These are phyloP conservation scores for Priceomyces haplophilus DNA, from an alignment of 805 yeast species.

Conservation along the genomic window DNA sequence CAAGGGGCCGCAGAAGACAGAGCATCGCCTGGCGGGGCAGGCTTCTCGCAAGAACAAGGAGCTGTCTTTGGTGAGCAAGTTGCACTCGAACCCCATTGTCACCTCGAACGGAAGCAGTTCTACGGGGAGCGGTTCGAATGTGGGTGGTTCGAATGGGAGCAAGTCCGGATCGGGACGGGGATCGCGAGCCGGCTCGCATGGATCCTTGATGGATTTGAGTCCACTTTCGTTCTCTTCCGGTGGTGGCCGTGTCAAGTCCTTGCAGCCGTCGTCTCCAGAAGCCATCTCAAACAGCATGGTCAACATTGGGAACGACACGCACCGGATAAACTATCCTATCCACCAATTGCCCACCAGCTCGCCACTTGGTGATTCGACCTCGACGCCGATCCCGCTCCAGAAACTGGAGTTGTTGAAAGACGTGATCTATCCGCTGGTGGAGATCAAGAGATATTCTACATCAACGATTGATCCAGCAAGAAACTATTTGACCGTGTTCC, in stretches of 20 bases:
- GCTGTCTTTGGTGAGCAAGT: constrained; percentile 6
- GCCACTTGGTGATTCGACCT: not conserved
- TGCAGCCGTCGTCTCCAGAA: not conserved
- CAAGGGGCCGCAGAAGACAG: too few relatives aligned
- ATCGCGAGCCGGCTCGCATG: too few relatives aligned
- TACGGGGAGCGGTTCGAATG: too few relatives aligned
- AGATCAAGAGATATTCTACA: constrained; percentile 60
- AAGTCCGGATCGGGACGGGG: not conserved
- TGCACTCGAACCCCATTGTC: constrained; percentile 2
- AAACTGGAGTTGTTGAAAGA: constrained; percentile 6
- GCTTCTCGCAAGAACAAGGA: constrained; percentile 1
- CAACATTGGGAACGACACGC: not conserved
- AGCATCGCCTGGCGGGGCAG: too few relatives aligned
- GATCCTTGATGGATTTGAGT: not conserved
- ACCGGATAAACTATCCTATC: constrained; percentile 11
- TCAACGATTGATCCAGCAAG: constrained; percentile 62
- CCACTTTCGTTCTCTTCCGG: not conserved
- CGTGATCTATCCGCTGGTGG: constrained; percentile 18
- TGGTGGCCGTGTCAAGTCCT: not conserved
- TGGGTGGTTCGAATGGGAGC: too few relatives aligned
- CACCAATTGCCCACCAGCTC: constrained; percentile 6
- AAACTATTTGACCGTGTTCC: constrained; percentile 65
- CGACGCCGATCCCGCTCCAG: constrained; percentile 6
- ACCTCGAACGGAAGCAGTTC: constrained; percentile 1
- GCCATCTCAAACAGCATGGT: not conserved